Evolutionary conservation across 2,329 filamentous ascomycete species (phyloP), one percentile per base, ranked within the genome.

Genomic region (Chaetomium sp.): DNA sequence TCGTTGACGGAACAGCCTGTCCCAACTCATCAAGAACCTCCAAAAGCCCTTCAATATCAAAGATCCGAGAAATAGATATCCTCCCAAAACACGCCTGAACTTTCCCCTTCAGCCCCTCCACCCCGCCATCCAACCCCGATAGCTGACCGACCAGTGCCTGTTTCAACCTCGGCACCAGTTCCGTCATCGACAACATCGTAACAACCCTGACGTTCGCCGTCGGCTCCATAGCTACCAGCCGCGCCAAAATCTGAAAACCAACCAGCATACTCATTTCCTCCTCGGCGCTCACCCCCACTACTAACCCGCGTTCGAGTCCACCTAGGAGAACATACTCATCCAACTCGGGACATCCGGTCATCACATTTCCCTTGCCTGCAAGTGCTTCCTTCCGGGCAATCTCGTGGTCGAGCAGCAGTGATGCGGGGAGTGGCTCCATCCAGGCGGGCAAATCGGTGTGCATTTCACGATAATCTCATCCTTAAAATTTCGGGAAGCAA

Each of bases 1-100:
- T 27, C 19, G 19, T 27, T 3, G 57, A 55, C 9, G 65, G 66
- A 1, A 9, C 57, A 33, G 32, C 37, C 4, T 53, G 52, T 10
- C 76, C 72, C 38, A 82, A 61, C 61, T 85, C 82, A 1, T 65
- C 68, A 37, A 85, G 62, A 1, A 80, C 80, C 64, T 85, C 80
- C 73, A 73, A 77, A 14, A 85, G 61, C 0, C 82, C 82, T 46
- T 82, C 75, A 9, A 82, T 61, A 57, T 84, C 80, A 60, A 85
- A 85, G 1, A 85, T 75, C 32, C 78, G 72, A 32, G 79, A 79
- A 34, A 85, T 71, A 36, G 76, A 73, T 4, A 84, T 75, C 46
- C 71, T 71, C 46, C 79, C 76, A 3, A 86, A 68, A 55, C 71
- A 73, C 2, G 64, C 61, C 51, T 65, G 70, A 34, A 73, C 63